Conservation (phyloP, 2,329 filamentous ascomycete species). For the Fusarium burgessii region DNA sequence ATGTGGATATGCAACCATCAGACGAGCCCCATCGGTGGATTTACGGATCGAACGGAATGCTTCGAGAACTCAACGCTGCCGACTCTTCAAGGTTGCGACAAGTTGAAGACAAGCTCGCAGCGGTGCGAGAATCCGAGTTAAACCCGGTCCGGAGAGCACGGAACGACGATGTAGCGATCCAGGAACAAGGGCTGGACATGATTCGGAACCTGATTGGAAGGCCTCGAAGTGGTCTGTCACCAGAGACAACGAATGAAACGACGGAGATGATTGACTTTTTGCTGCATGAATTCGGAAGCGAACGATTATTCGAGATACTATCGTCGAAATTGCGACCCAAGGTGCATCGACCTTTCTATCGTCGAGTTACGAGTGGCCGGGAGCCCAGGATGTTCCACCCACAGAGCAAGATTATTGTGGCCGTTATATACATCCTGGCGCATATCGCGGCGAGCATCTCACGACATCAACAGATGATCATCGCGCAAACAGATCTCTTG, state of each 20-base stretch:
- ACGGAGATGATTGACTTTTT: constrained; percentile 87
- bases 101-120: constrained; percentile 62
- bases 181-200: constrained; percentile 91
- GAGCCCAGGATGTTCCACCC: constrained; percentile 67
- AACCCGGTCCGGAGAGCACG: constrained; percentile 75
- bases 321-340: constrained; percentile 79
- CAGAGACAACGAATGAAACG: constrained; percentile 64
- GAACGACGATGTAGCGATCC: constrained; percentile 84
- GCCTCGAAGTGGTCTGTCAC: constrained; percentile 59
- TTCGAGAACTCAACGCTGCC: constrained; percentile 52
- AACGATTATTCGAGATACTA: constrained; percentile 84
- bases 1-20: constrained; percentile 67
- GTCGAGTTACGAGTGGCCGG: constrained; percentile 53
- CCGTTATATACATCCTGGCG: constrained; percentile 84
- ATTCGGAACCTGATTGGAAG: constrained; percentile 89
- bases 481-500: constrained; percentile 81
- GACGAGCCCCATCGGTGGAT: constrained; percentile 58
- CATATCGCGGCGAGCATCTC: constrained; percentile 88
- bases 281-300: constrained; percentile 79
- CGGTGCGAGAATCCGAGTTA: constrained; percentile 73
- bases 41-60: constrained; percentile 48
- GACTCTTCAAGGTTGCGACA: constrained; percentile 59
- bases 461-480: constrained; percentile 80
- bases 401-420: constrained; percentile 77
- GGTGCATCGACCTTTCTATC: constrained; percentile 64